Percentiles rank a stretch among this genome's conserved stretches.
Conservation (phyloP, 208 protist genomes). For the Trypanosoma congolense region DNA sequence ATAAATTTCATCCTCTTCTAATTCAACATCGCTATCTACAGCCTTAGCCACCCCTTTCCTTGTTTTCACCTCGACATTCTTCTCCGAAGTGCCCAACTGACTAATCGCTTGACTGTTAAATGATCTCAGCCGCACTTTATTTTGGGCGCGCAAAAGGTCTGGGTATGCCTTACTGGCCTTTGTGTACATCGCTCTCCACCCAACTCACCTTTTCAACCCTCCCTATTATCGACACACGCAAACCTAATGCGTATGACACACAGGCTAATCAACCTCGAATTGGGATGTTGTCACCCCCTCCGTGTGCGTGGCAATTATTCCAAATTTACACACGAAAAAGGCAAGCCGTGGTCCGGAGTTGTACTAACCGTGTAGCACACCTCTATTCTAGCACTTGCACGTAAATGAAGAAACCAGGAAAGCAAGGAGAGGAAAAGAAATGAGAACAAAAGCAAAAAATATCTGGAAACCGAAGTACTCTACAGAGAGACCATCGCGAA, state of each 20-base stretch:
- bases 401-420: neutral
- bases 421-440: neutral
- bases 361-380: too few species aligned
- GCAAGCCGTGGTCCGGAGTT: too few species aligned
- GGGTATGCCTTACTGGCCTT: neutral
- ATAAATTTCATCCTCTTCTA: slow-evolving; percentile 2
- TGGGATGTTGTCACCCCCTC: too few species aligned
- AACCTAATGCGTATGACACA: too few species aligned
- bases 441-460: neutral
- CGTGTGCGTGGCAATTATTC: too few species aligned
- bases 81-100: neutral
- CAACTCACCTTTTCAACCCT: too few species aligned
- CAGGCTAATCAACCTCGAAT: too few species aligned
- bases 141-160: slow-evolving; percentile 1
- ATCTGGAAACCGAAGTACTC: too few species aligned
- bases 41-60: neutral
- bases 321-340: too few species aligned
- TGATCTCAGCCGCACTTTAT: neutral
- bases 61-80: neutral
- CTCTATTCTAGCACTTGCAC: too few species aligned
- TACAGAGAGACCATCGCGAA: too few species aligned
- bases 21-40: neutral
- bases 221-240: too few species aligned
- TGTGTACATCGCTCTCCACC: slow-evolving; percentile 2
- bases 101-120: neutral